Base-by-base conservation (phyloP, 495 filamentous ascomycete genomes). In the Xylaria telfairii region DNA sequence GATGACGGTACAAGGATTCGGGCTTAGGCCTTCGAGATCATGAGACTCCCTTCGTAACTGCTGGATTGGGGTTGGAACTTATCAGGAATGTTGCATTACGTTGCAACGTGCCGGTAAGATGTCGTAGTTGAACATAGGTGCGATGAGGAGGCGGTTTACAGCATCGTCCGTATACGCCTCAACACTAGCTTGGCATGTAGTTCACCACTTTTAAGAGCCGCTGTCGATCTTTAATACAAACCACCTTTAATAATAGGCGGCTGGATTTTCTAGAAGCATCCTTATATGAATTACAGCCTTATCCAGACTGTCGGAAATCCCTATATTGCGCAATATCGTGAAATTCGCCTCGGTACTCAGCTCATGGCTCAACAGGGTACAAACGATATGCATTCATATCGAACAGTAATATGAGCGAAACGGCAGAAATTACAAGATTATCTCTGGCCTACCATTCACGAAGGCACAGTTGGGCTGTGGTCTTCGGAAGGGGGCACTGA, bases 11-110 rank as follows among this genome's bases (percentile, higher is more conserved):
- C 60, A 63, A 46, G 60, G 60, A 32, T 63, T 44, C 9, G 39
- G 60, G 39, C 60, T 63, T 30, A 13, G 21, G 60, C 39, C 15
- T 63, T 63, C 21, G 60, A 28, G 37, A 63, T 46, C 60, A 63
- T 71, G 69, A 72, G 70, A 69, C 65, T 64, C 64, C 70, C 61
- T 30, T 61, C 44, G 61, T 65, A 72, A 71, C 65, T 72, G 42
- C 70, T 72, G 67, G 30, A 67, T 71, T 57, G 59, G 65, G 71
- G 4, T 53, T 73, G 69, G 67, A 57, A 66, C 39, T 64, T 64
- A 54, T 63, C 72, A 71, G 61, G 69, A 64, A 77, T 76, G 75
- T 77, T 71, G 73, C 75, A 75, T n/a, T 73, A 69, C 60, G 24
- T 63, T 76, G 75, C 63, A 76, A 76, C 72, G 75, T 74, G 68